Evolutionary conservation across 1,284 basidiomycete genomes (phyloP), one percentile per base, ranked within the genome.

Genomic region (Entoloma clypeatum): DNA sequence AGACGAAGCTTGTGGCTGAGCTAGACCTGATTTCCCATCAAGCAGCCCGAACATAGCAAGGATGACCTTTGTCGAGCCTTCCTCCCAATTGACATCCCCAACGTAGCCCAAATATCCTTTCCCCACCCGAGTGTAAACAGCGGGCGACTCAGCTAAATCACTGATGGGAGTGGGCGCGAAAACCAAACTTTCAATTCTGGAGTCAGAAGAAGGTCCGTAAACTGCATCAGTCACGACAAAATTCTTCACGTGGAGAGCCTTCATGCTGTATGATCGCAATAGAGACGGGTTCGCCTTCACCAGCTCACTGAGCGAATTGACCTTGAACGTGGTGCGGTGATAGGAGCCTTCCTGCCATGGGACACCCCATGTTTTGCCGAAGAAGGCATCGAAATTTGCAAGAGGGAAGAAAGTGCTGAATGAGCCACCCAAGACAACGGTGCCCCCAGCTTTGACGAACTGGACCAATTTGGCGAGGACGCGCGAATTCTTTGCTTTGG

Each of bases 321-420:
- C 40, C 7, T 48, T 41, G 44, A 65, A 61, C 1, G 51, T 59
- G 22, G 57, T 55, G 13, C 63, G 60, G 39, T 58, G 55, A 38
- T 68, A 67, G 4, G 57, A 55, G 8, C 63, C 65, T 27, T 43
- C 43, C 31, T 55, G 61, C 67, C 67, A 68, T 2, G 52, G 29
- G n/a, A 68, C 54, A 17, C 57, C 58, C 55, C 58, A 65, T 6
- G 47, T 40, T 10, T 51, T 44, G 27, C 48, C 39, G 46, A 65
- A 61, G 46, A 64, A 59, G 7, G 43, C 45, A 22, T 54, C 45
- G 36, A 61, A 47, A n/a, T 58, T 48, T 2, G 38, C 14, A 10
- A 49, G 45, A 6, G 22, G 29, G 36, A 63, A 50, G 29, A 52
- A 52, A 17, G 41, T 50, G 42, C 59, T 61, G 53, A 68, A 68